A percentile compares a stretch with the other conserved stretches of the same genome.
These are phyloP conservation scores for Leucosporidium creatinivorum DNA, from an alignment of 768 basidiomycete species.

Conservation along the genomic window DNA sequence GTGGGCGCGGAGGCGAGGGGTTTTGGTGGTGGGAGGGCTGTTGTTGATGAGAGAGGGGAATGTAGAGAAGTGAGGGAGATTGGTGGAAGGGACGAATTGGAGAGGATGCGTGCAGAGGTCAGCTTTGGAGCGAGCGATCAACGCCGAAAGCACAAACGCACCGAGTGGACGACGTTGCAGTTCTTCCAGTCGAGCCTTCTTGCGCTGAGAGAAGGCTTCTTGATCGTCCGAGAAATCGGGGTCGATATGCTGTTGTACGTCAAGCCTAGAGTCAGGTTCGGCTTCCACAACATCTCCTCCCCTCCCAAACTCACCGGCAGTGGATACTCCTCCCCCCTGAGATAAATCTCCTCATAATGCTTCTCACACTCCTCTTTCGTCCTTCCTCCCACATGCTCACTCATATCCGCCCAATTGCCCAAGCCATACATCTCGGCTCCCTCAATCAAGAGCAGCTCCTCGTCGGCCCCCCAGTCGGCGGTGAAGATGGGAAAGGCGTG, in stretches of 20 bases:
- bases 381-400: conserved; percentile 73
- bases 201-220: conserved; percentile 77
- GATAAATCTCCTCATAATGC: conserved; percentile 76
- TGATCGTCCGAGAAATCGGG: conserved; percentile 50
- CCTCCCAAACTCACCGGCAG: conserved; percentile 55
- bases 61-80: conserved; percentile 34
- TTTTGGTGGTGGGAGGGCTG: conserved; percentile 50
- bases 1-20: conserved; percentile 81
- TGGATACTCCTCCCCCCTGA: conserved; percentile 71
- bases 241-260: conserved; percentile 8
- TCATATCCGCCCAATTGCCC: conserved; percentile 94
- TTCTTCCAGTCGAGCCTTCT: conserved; percentile 76
- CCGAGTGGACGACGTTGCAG: conserved; percentile 49
- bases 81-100: conserved; percentile 37
- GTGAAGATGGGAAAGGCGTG: conserved; percentile 94
- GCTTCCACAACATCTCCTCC: too few relatives aligned
- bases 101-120: not conserved
- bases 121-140: too few relatives aligned
- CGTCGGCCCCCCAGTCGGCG: conserved; percentile 95
- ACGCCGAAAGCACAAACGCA: conserved; percentile 18
- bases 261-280: conserved; percentile 33
- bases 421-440: conserved; percentile 79
- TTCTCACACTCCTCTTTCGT: conserved; percentile 87
- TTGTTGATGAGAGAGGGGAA: conserved; percentile 25
- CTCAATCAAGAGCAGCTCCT: conserved; percentile 86